A percentile compares a stretch with the other conserved stretches of the same genome.
Conservation (phyloP, 176 grass and related monocot species). For the Alloteropsis semialata region DNA sequence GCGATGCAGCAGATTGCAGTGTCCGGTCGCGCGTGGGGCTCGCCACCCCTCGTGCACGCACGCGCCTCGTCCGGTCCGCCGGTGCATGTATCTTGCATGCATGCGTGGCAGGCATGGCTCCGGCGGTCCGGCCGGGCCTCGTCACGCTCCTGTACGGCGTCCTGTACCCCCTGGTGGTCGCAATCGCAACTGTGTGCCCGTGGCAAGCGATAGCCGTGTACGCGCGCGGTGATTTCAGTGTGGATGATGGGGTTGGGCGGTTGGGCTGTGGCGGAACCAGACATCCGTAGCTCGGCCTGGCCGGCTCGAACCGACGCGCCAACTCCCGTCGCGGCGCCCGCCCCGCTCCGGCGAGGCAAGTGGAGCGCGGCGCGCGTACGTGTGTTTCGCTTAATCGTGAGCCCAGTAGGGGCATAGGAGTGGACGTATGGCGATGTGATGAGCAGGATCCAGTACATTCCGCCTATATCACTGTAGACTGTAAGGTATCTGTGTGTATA, state of each 20-base stretch:
- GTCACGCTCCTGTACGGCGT: neutral
- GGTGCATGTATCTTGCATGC: neutral
- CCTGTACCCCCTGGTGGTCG: neutral
- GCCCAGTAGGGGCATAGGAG: neutral
- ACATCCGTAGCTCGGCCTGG: no score
- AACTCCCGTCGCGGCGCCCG: neutral
- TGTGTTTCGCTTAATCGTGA: neutral
- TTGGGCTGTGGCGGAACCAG: no score
- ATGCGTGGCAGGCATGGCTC: neutral
- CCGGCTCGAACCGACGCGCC: neutral
- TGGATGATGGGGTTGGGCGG: no score
- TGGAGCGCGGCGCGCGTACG: neutral
- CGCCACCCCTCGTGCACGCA: neutral
- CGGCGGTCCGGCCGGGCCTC: neutral
- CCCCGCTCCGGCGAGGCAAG: neutral
- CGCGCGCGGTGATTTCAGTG: neutral
- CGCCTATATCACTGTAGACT: neutral
- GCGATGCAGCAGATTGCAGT: neutral
- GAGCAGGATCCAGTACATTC: neutral
- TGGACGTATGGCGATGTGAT: neutral
- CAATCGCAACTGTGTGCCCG: neutral
- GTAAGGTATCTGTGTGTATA: neutral
- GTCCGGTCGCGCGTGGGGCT: neutral
- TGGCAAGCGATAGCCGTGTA: neutral
- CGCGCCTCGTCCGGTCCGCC: neutral